Evolutionary conservation across 2,329 filamentous ascomycete species (phyloP), one percentile per base, ranked within the genome.

Genomic region (Sporothrix brunneoviolacea): DNA sequence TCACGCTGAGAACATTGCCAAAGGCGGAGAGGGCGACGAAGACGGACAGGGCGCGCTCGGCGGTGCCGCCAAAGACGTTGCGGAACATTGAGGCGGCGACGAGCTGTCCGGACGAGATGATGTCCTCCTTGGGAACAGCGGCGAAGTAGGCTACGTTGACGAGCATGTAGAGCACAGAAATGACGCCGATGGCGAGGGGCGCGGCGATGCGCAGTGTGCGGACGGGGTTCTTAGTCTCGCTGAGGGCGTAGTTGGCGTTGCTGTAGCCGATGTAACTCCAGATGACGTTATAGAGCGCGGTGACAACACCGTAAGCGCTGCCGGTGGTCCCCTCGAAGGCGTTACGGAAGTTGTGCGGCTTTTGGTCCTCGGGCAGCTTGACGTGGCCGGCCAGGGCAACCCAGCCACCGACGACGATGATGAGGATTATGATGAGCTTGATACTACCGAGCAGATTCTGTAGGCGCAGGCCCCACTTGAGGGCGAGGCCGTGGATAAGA

Each of bases 241-340:
- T 77, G 28, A 82, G 69, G 40, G 74, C 79, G 59, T 85, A 83
- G 67, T 84, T 84, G 62, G 80, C 82, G 62, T 84, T 85, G 67
- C 73, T 78, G 70, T 83, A 84, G 21, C 83, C 83, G 56, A 83
- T 76, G 59, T 81, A 87, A 54, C 76, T 81, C 76, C 82, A 86
- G 59, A 86, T 82, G 55, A 86, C 82, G 58, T 85, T 86, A 70
- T 84, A 86, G 0, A 87, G 67, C 0, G 83, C 82, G 1, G 79
- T 85, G n/a, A 84, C 81, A 30, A 84, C 73, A 42, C 80, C 80
- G 56, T 86, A 86, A 1, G 80, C 75, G 57, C 76, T 82, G 8
- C 79, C 77, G 1, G 79, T 83, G 5, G 83, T 86, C 8, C 83
- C 83, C 41, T 76, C 73, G 55, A 86, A 87, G 9, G 80, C 76